Percentiles rank a stretch among this genome's conserved stretches.
phyloP scores from a whole-genome alignment of 2,329 filamentous ascomycete species.

The Alternaria solani region DNA sequence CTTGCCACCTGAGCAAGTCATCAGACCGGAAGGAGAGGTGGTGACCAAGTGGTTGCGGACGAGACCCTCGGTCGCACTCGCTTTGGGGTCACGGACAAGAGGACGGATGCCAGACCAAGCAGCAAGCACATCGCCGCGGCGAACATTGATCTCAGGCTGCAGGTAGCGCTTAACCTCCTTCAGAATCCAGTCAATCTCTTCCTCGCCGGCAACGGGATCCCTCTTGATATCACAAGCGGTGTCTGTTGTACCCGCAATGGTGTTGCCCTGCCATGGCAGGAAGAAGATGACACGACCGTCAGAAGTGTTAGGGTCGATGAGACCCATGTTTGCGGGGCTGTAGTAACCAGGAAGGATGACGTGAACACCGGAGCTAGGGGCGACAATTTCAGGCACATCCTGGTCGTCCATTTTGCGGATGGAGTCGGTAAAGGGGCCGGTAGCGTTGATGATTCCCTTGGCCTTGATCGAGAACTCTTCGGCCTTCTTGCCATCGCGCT shows the following conservation, averaged over 20 bases:
- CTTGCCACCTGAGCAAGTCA: slow-evolving; percentile 88
- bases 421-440: slow-evolving; percentile 85
- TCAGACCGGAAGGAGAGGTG: slow-evolving; percentile 77
- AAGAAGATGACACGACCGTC: slow-evolving; percentile 94
- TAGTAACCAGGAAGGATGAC: slow-evolving; percentile 88
- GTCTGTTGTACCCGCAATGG: slow-evolving; percentile 88
- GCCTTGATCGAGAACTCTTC: slow-evolving; percentile 76
- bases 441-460: slow-evolving; percentile 87
- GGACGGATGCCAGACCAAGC: slow-evolving; percentile 90
- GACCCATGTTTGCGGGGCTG: slow-evolving; percentile 83
- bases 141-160: slow-evolving; percentile 83
- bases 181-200: slow-evolving; percentile 88
- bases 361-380: slow-evolving; percentile 85
- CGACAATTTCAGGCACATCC: slow-evolving; percentile 76
- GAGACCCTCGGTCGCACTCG: slow-evolving; percentile 83
- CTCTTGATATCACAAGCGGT: slow-evolving; percentile 74
- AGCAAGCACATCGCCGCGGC: slow-evolving; percentile 85
- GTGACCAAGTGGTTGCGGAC: slow-evolving; percentile 88
- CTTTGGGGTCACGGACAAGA: slow-evolving; percentile 84
- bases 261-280: slow-evolving; percentile 91
- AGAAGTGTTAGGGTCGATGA: slow-evolving; percentile 85
- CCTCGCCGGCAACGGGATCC: slow-evolving; percentile 79
- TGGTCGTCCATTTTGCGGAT: slow-evolving; percentile 86
- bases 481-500: slow-evolving; percentile 68
- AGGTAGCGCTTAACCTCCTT: slow-evolving; percentile 83